Percentiles rank a stretch among this genome's conserved stretches.
Evolutionary conservation across 148 eudicot species (phyloP).

Genomic region (Rhododendron vialii): DNA sequence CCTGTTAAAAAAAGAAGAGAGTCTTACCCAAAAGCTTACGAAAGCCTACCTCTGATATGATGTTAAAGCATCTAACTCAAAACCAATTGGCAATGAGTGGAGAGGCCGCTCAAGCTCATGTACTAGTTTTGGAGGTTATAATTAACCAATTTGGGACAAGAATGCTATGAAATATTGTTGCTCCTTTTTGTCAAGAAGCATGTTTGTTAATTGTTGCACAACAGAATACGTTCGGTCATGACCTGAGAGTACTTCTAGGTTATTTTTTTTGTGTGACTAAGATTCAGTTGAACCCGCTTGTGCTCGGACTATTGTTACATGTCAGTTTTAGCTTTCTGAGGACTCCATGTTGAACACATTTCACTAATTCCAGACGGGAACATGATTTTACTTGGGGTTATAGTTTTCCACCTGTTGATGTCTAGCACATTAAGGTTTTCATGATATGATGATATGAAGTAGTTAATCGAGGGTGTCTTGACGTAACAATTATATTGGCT

Average conservation of each 20-base stretch:
- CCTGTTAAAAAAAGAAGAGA: neutral
- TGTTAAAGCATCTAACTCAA: neutral
- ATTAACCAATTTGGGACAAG: neutral
- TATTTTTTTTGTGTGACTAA: neutral
- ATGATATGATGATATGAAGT: neutral
- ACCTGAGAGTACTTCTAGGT: neutral
- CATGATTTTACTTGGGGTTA: neutral
- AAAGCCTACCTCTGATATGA: neutral
- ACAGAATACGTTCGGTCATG: neutral
- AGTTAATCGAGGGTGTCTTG: neutral
- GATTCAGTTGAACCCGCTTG: neutral
- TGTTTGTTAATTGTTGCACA: conserved; percentile 1
- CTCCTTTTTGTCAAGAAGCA: neutral
- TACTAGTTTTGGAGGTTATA: neutral
- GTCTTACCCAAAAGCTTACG: neutral
- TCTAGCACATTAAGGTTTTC: neutral
- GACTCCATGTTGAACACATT: neutral
- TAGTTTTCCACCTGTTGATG: neutral
- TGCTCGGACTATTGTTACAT: neutral
- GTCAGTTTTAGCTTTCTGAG: neutral
- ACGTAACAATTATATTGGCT: neutral
- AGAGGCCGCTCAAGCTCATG: neutral
- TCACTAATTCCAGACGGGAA: neutral
- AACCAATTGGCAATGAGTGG: neutral
- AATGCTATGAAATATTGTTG: neutral